Percentiles rank a stretch among this genome's conserved stretches.
Evolutionary conservation across 2,329 filamentous ascomycete species (phyloP).

Genomic region (Phaeosphaeriaceae sp.): DNA sequence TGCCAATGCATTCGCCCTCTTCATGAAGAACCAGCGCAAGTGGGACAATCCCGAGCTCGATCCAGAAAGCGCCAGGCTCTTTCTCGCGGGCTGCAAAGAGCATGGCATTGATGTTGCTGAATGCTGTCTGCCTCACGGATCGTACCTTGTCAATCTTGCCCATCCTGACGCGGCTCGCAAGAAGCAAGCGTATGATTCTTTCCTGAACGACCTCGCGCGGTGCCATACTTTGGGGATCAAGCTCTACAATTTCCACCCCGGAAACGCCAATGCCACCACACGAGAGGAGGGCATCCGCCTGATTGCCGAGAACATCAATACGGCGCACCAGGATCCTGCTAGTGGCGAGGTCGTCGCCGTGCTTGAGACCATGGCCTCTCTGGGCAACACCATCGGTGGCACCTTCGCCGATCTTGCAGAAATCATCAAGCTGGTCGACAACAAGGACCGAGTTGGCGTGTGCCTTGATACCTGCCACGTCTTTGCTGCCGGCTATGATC

Average conservation of each 20-base stretch:
- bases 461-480: slow-evolving; percentile 97
- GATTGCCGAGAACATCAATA: slow-evolving; percentile 83
- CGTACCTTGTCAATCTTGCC: slow-evolving; percentile 95
- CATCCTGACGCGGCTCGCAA: slow-evolving; percentile 82
- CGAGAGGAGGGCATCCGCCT: slow-evolving; percentile 75
- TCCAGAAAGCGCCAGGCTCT: slow-evolving; percentile 70
- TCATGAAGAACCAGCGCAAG: slow-evolving; percentile 95
- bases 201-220: slow-evolving; percentile 84
- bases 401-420: slow-evolving; percentile 86
- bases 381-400: slow-evolving; percentile 83
- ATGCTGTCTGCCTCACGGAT: slow-evolving; percentile 90
- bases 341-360: slow-evolving; percentile 81
- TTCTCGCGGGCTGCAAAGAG: slow-evolving; percentile 71
- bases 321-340: slow-evolving; percentile 70
- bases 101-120: slow-evolving; percentile 74
- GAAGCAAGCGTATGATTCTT: slow-evolving; percentile 82
- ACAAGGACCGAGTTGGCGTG: slow-evolving; percentile 86
- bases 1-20: slow-evolving; percentile 91
- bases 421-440: slow-evolving; percentile 79
- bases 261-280: slow-evolving; percentile 73
- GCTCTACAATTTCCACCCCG: slow-evolving; percentile 98
- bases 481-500: slow-evolving; percentile 92
- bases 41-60: slow-evolving; percentile 85
- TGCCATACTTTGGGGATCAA: slow-evolving; percentile 86
- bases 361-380: slow-evolving; percentile 92